These are phyloP conservation scores for Malassezia obtusa DNA, from an alignment of 1,284 basidiomycete genomes.

Conservation along the genomic window DNA sequence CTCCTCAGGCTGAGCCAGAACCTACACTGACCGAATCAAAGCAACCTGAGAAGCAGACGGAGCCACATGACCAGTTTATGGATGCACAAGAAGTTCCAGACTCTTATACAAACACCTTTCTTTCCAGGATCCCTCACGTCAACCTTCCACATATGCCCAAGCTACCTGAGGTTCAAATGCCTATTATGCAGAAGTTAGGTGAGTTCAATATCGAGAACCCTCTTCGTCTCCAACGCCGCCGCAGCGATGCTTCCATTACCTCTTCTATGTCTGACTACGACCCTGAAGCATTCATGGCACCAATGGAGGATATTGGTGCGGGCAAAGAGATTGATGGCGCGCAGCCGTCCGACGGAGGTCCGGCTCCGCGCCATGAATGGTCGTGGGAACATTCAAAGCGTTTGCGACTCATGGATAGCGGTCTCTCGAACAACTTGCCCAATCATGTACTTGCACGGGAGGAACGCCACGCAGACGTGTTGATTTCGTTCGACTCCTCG, in stretches of 20 bases:
- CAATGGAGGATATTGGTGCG: not conserved
- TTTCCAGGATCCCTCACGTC: not conserved
- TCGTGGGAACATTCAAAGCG: conserved; percentile 19
- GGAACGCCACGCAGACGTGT: conserved; percentile 31
- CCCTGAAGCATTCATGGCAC: conserved; percentile 18
- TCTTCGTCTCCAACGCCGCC: conserved; percentile 6
- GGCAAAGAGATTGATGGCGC: not conserved
- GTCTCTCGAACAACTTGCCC: conserved; percentile 45
- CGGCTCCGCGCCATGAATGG: conserved; percentile 1
- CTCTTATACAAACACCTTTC: not conserved
- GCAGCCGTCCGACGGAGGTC: too few species aligned
- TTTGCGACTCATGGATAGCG: conserved; percentile 40
- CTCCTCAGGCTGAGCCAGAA: too few species aligned
- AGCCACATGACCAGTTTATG: not conserved
- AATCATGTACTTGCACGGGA: conserved; percentile 34
- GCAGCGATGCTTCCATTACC: conserved; percentile 10
- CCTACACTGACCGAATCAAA: too few species aligned
- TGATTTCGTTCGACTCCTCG: conserved; percentile 43
- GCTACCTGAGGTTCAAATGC: not conserved
- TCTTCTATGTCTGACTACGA: conserved; percentile 9
- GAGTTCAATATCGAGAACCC: conserved; percentile 1
- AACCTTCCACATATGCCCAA: conserved; percentile 1
- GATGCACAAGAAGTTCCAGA: not conserved
- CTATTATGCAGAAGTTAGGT: not conserved
- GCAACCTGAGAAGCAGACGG: not conserved